Evolutionary conservation across 2,329 filamentous ascomycete genomes (phyloP).

Genomic region (Aaosphaeria arxii): DNA sequence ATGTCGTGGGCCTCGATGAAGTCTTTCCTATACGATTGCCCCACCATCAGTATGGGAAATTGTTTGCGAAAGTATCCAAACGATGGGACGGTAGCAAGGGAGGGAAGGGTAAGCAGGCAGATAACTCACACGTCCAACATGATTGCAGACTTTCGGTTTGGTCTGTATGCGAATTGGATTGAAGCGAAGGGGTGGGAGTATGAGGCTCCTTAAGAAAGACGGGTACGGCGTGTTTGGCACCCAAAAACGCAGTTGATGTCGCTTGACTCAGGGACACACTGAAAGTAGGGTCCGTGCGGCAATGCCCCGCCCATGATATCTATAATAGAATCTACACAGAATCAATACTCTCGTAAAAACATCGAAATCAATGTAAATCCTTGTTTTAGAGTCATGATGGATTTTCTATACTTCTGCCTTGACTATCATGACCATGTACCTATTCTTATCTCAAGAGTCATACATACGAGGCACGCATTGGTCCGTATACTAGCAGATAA

Average conservation of each 20-base stretch:
- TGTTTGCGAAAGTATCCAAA: too few species aligned
- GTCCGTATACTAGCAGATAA: too few species aligned
- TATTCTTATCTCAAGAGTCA: too few species aligned
- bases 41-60: slow-evolving; percentile 5
- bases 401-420: too few species aligned
- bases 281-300: slow-evolving; percentile 7
- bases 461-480: too few species aligned
- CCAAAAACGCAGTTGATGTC: neutral
- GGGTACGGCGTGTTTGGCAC: too few species aligned
- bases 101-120: neutral
- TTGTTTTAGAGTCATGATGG: too few species aligned
- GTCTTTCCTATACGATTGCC: slow-evolving; percentile 44
- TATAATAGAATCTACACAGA: too few species aligned
- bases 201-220: too few species aligned
- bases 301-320: neutral
- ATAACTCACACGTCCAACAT: slow-evolving; percentile 34
- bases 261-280: slow-evolving; percentile 22
- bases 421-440: too few species aligned
- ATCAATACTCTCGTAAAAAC: too few species aligned
- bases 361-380: too few species aligned
- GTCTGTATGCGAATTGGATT: neutral
- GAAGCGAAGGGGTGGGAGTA: neutral
- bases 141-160: slow-evolving; percentile 3
- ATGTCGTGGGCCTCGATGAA: slow-evolving; percentile 62
- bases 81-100: neutral